These are phyloP conservation scores for Eleusine coracana DNA, from an alignment of 176 grass and related monocot species.

Conservation along the genomic window DNA sequence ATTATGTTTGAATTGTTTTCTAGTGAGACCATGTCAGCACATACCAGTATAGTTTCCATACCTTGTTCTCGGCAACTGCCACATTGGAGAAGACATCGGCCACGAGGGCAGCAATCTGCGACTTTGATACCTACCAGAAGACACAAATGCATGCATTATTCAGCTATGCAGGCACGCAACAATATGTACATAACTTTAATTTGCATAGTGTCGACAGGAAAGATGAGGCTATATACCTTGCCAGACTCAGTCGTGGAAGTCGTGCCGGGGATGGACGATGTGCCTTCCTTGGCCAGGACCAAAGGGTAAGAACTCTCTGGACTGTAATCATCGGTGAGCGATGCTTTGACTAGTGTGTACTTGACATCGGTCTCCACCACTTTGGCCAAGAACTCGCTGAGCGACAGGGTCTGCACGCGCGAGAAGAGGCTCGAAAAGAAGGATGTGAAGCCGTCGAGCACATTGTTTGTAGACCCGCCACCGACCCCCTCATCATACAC, in stretches of 20 bases:
- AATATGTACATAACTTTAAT: background rate
- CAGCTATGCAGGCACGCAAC: constrained; percentile 5
- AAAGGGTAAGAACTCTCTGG: constrained; percentile 66
- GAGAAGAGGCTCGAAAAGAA: constrained; percentile 81
- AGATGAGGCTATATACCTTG: constrained; percentile 36
- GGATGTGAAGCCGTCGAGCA: constrained; percentile 76
- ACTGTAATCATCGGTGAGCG: constrained; percentile 79
- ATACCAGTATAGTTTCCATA: constrained; percentile 33
- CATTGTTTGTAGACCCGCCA: constrained; percentile 64
- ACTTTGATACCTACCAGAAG: constrained; percentile 67
- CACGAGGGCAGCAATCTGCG: constrained; percentile 81
- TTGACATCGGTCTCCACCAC: constrained; percentile 78
- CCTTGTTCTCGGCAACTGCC: constrained; percentile 85
- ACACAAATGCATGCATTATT: constrained; percentile 2
- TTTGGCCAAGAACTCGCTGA: constrained; percentile 78
- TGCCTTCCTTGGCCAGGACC: constrained; percentile 65
- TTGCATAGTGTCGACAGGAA: background rate
- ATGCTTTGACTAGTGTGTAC: constrained; percentile 79
- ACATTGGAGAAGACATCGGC: constrained; percentile 85
- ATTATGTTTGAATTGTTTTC: background rate
- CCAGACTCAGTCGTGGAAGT: constrained; percentile 45
- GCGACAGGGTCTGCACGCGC: constrained; percentile 54
- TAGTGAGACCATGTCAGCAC: background rate
- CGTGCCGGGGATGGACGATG: background rate
- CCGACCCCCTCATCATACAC: constrained; percentile 54